Percentiles rank a stretch among this genome's conserved stretches.
These are phyloP conservation scores for Ophiostoma quercus DNA, from an alignment of 2,329 filamentous ascomycete genomes.

Conservation along the genomic window DNA sequence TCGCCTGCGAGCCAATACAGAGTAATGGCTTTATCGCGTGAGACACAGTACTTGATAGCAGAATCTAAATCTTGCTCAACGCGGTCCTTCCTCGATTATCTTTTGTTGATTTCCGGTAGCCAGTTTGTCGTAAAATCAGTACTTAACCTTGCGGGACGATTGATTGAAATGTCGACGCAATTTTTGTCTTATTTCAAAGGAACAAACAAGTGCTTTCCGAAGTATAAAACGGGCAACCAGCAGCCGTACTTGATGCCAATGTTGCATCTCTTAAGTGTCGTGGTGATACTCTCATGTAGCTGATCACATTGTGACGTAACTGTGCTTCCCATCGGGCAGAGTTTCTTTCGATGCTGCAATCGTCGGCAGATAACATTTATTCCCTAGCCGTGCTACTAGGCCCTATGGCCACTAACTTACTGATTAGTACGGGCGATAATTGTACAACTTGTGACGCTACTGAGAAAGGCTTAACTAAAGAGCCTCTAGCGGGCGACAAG, in stretches of 20 bases:
- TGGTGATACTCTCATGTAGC: neutral
- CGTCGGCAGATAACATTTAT: neutral
- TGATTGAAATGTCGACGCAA: too few species aligned
- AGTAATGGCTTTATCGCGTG: too few species aligned
- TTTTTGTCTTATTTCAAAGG: too few species aligned
- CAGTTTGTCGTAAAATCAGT: too few species aligned
- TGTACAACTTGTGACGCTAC: neutral
- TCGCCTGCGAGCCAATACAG: neutral
- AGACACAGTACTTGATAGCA: too few species aligned
- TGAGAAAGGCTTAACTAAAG: neutral
- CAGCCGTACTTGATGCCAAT: too few species aligned
- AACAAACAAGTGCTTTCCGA: too few species aligned
- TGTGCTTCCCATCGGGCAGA: neutral
- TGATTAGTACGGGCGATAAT: neutral
- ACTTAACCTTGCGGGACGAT: too few species aligned
- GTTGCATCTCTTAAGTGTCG: neutral
- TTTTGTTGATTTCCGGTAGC: too few species aligned
- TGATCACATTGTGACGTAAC: neutral
- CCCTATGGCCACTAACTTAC: neutral
- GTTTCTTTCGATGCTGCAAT: neutral
- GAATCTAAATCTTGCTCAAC: too few species aligned
- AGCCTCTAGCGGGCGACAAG: neutral
- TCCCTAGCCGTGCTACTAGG: neutral
- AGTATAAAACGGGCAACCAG: too few species aligned
- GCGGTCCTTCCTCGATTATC: too few species aligned